Base-by-base conservation (phyloP, 2,329 filamentous ascomycete genomes). In the Trichoderma aggressivum region DNA sequence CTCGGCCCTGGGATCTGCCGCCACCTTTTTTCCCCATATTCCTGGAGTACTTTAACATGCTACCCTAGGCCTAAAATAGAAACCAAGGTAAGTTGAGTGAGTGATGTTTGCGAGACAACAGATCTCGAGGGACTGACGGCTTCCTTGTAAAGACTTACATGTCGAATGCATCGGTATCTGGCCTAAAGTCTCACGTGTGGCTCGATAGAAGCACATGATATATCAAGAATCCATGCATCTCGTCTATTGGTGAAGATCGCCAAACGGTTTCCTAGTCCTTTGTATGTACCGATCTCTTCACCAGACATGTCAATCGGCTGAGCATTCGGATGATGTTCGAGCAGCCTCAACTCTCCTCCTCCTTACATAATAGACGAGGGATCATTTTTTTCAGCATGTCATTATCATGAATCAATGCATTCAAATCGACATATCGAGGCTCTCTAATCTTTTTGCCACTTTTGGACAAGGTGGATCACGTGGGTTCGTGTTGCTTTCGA, bases 1-100 rank as follows among this genome's bases (percentile, higher is more conserved):
- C 79, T 81, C 79, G 79, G 79, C 75, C 61, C 60, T 71, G 61
- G 18, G 47, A 63, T 63, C 47, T 43, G 59, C 58, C 66, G 66
- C 66, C 30, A 39, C 21, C 26, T 28, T 34, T 39, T 12, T 69
- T 53, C 55, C 66, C 66, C 66, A 69, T 69, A 61, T 60, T 50
- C 28, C 16, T 39, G 24, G 32, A 24, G 26, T 18, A 3, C 43
- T 50, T 50, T 11, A 21, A 21, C 4, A n/a, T 50, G 47, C 47
- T 53, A 53, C 3, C 28, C 56, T 59, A 59, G n/a, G 32, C 56
- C 56, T 34, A 34, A 59, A 34, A 5, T 24, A 24, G 47, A 53
- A 53, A 53, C 47, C 47, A 53, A 21, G 56, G 56, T 34, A 58
- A 6, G 5, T 28, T 39, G 36, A 36, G 36, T 39, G 36, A 39